Conservation (phyloP, 768 basidiomycete species). For the Psilocybe cyanescens region DNA sequence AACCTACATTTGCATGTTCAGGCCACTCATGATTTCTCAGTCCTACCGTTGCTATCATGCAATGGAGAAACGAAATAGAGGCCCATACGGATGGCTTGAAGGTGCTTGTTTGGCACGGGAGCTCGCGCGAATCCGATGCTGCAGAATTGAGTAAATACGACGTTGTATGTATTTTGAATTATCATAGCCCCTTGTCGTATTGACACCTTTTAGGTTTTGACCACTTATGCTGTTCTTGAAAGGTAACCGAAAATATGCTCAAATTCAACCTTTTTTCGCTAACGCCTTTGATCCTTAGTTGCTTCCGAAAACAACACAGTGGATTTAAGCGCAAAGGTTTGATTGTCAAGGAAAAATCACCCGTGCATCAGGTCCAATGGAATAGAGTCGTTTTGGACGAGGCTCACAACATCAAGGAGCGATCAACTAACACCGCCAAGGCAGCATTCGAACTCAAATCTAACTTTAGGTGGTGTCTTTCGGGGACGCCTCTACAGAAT, state of each 20-base stretch:
- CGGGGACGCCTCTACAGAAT: conserved; percentile 95
- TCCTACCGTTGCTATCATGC: conserved; percentile 62
- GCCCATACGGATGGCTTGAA: conserved; percentile 84
- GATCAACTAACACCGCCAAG: conserved; percentile 93
- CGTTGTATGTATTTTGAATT: conserved; percentile 56
- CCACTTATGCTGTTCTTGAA: conserved; percentile 88
- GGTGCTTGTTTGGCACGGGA: conserved; percentile 93
- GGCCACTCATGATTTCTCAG: conserved; percentile 20
- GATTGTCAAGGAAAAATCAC: conserved; percentile 87
- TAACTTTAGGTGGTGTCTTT: conserved; percentile 91
- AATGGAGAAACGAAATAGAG: conserved; percentile 95
- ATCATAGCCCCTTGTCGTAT: not conserved
- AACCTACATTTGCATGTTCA: conserved; percentile 18
- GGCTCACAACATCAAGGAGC: conserved; percentile 98
- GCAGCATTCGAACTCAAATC: conserved; percentile 90
- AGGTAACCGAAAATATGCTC: conserved; percentile 32
- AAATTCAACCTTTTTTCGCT: not conserved
- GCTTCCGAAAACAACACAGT: conserved; percentile 89
- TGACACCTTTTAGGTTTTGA: conserved; percentile 59
- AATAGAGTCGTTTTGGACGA: conserved; percentile 86
- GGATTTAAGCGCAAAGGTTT: conserved; percentile 89
- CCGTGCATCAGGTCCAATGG: conserved; percentile 87
- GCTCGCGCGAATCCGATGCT: conserved; percentile 65
- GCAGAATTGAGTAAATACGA: conserved; percentile 83
- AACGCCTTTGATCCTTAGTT: conserved; percentile 42